Conservation (phyloP, 192 early-diverging fungal genomes). For the Coemansia sp. region DNA sequence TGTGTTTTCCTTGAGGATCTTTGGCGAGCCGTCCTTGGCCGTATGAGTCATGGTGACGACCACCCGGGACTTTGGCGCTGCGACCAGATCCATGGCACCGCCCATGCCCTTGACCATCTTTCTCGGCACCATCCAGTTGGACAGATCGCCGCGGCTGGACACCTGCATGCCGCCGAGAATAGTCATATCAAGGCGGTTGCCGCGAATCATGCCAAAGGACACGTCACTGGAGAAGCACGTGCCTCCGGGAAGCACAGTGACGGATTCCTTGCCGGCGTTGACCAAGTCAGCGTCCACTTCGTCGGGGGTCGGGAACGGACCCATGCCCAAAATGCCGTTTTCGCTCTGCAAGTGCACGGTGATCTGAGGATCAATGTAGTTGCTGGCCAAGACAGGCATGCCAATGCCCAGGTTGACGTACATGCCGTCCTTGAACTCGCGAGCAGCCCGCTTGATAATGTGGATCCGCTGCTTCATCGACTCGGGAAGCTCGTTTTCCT, state of each 20-base stretch:
- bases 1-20: conserved; percentile 70
- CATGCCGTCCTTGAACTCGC: conserved; percentile 76
- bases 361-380: conserved; percentile 68
- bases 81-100: conserved; percentile 79
- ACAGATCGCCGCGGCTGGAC: conserved; percentile 69
- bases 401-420: conserved; percentile 74
- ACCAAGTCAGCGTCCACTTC: conserved; percentile 75
- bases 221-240: conserved; percentile 71
- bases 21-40: conserved; percentile 64
- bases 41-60: conserved; percentile 73
- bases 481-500: conserved; percentile 28
- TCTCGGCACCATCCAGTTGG: conserved; percentile 84
- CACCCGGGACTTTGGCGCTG: conserved; percentile 63
- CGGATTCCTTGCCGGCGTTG: conserved; percentile 80
- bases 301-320: conserved; percentile 70
- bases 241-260: conserved; percentile 67
- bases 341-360: conserved; percentile 74
- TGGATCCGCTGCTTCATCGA: conserved; percentile 58
- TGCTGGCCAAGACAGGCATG: conserved; percentile 76
- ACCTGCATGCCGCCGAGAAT: conserved; percentile 79
- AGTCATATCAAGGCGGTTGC: conserved; percentile 70
- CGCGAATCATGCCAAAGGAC: conserved; percentile 79
- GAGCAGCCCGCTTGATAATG: conserved; percentile 73
- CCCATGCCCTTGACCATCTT: conserved; percentile 88
- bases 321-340: conserved; percentile 77